These are phyloP conservation scores for Paecilomyces niveus DNA, from an alignment of 2,329 filamentous ascomycete species.

Conservation along the genomic window DNA sequence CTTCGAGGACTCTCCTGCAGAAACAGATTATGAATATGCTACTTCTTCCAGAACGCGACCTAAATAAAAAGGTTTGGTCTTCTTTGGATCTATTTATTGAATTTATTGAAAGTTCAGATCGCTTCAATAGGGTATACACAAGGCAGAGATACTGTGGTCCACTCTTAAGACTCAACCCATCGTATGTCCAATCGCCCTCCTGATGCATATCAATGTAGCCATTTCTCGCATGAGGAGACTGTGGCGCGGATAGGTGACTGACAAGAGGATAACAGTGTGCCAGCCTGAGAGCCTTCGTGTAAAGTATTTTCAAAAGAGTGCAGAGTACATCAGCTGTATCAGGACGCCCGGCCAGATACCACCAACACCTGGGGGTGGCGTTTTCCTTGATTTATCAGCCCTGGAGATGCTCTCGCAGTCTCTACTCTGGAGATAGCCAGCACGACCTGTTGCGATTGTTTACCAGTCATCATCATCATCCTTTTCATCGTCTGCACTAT, in stretches of 20 bases:
- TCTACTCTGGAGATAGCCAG: background rate
- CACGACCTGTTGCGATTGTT: constrained; percentile 6
- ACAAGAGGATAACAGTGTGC: background rate
- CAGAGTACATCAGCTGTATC: background rate
- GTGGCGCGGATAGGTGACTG: background rate
- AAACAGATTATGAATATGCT: background rate
- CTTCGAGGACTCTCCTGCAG: background rate
- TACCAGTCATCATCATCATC: constrained; percentile 42
- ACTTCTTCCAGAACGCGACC: background rate
- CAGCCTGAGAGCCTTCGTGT: background rate
- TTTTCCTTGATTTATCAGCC: background rate
- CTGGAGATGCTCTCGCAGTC: background rate
- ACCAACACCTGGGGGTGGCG: background rate
- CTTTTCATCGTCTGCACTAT: constrained; percentile 36
- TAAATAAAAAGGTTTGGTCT: background rate
- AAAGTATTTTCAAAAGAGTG: background rate
- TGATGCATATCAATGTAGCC: background rate
- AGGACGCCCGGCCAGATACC: background rate
- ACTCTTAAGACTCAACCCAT: background rate
- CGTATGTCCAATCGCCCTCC: background rate
- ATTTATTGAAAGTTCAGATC: background rate
- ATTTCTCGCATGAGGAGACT: background rate
- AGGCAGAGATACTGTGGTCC: background rate
- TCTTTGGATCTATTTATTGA: background rate
- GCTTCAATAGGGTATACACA: background rate